Base-by-base conservation (phyloP, 805 yeast species). In the Pichia rugopelliculosa region DNA sequence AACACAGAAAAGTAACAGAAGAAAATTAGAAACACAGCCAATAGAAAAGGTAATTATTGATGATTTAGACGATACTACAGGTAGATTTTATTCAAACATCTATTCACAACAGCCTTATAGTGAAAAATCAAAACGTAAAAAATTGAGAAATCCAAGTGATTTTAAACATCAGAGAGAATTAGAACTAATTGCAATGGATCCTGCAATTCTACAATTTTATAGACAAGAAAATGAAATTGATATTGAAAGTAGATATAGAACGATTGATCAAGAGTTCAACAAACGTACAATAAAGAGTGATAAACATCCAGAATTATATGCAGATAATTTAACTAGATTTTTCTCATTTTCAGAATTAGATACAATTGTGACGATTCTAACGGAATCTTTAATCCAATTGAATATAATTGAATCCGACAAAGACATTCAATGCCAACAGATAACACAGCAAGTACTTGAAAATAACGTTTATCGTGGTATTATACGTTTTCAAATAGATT, bases 281-380 rank as follows among this genome's bases (percentile, higher is more conserved):
- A 59, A 20, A 51, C 53, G 27, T 44, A 52, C 40, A 39, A 52
- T 27, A 36, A 45, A 41, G 20, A 34, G 42, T 39, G 48, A 41
- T 30, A 55, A 44, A 38, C 50, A 53, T 38, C 63, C 61, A 1
- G 61, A 60, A 7, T 45, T 65, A 12, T 67, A 72, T 30, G 67
- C 72, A 1, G 73, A 71, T 30, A 65, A 76, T 47, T 57, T 79
- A 41, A 79, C 83, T 1, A 63, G 79, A 39, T 79, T 79, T 55
- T 77, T 75, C 56, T 73, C 80, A 0, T 58, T 62, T 11, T 56
- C 67, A 1, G 71, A 78, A 3, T 47, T 75, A 21, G 76, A 73
- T 44, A 60, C 69, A 10, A 57, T 79, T 15, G 44, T 76, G 5
- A 64, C 75, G 3, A 62, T 69, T 1, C 43, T 79, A 2, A 51